phyloP scores from a whole-genome alignment of 179 eudicot genomes.

The Camellia oleifera region DNA sequence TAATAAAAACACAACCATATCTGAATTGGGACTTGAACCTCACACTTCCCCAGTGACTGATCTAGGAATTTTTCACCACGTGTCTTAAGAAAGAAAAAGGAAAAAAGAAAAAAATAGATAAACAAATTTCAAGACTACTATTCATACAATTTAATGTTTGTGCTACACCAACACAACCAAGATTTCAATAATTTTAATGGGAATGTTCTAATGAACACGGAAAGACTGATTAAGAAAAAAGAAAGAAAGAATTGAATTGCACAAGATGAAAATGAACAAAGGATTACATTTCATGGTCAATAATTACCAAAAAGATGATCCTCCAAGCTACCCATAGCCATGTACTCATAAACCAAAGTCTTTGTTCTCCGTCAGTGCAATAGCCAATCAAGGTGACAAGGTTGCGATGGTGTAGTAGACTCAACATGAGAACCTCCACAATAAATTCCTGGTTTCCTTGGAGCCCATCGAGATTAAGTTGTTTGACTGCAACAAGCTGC shows the following conservation, averaged over 20 bases:
- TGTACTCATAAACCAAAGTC: conserved; percentile 89
- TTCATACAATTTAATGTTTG: not conserved
- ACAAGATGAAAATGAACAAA: not conserved
- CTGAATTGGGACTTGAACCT: too few species aligned
- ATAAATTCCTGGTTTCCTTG: conserved; percentile 94
- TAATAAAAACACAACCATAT: too few species aligned
- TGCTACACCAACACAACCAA: not conserved
- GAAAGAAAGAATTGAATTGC: not conserved
- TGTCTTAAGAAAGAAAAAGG: not conserved
- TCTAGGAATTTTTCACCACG: not conserved
- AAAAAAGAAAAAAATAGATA: not conserved
- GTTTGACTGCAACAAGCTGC: conserved; percentile 74
- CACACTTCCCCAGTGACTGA: too few species aligned
- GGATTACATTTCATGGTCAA: not conserved
- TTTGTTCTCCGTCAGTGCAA: conserved; percentile 81
- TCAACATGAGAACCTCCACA: conserved; percentile 83
- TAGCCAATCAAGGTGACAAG: conserved; percentile 84
- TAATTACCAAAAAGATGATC: conserved; percentile 82
- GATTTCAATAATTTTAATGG: not conserved
- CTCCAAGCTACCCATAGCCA: conserved; percentile 85
- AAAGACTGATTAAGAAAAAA: not conserved
- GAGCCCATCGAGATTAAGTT: conserved; percentile 68
- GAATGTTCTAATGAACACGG: not conserved
- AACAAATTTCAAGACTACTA: not conserved
- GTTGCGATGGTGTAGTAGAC: conserved; percentile 80